Evolutionary conservation across 2,329 filamentous ascomycete genomes (phyloP).

Genomic region (Colletotrichum gigasporum): DNA sequence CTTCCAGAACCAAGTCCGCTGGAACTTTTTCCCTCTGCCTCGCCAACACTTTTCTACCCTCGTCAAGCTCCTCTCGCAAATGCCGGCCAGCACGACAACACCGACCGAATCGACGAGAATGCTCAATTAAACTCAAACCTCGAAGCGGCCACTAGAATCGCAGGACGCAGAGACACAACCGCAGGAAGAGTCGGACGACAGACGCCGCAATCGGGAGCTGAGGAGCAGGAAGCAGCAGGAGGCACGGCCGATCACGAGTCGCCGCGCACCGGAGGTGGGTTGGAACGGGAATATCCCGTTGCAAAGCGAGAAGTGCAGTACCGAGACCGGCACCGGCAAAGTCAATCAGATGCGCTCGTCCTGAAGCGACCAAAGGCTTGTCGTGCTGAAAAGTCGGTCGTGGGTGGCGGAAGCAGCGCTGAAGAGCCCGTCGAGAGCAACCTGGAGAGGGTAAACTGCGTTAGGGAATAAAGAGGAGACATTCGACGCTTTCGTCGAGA

Average conservation of each 20-base stretch:
- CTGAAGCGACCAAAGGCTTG: neutral
- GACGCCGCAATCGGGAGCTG: constrained; percentile 13
- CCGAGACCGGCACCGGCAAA: constrained; percentile 5
- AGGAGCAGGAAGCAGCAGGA: neutral
- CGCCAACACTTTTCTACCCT: neutral
- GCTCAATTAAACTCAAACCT: constrained; percentile 13
- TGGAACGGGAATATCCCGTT: constrained; percentile 22
- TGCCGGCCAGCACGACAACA: constrained; percentile 14
- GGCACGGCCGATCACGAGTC: neutral
- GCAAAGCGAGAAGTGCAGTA: neutral
- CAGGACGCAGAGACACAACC: constrained; percentile 17
- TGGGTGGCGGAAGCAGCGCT: neutral
- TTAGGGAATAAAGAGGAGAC: constrained; percentile 9
- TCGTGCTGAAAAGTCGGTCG: neutral
- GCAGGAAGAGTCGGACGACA: constrained; percentile 3
- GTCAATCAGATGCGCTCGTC: neutral
- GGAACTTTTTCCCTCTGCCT: constrained; percentile 13
- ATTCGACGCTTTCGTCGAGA: neutral
- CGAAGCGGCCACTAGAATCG: constrained; percentile 15
- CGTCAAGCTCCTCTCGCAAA: constrained; percentile 4
- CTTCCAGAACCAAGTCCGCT: constrained; percentile 13
- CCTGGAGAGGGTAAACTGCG: neutral
- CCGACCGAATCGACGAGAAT: neutral
- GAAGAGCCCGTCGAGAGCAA: too few species aligned
- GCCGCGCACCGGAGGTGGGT: neutral